Evolutionary conservation across 2,329 filamentous ascomycete genomes (phyloP).

Genomic region (Aspergillus latus): DNA sequence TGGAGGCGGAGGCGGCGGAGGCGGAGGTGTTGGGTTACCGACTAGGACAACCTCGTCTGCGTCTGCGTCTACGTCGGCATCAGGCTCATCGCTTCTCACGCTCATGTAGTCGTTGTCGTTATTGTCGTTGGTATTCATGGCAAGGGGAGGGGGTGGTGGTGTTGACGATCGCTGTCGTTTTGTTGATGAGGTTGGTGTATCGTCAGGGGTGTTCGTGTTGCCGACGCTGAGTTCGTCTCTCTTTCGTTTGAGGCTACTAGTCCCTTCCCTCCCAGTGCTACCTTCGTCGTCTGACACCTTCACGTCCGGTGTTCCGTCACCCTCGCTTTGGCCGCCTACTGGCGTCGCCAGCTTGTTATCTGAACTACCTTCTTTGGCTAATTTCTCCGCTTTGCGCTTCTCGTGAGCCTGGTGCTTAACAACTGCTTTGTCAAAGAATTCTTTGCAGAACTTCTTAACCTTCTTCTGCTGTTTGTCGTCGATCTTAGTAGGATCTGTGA

Average conservation of each 20-base stretch:
- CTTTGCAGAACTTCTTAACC: slow-evolving; percentile 78
- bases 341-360: slow-evolving; percentile 27
- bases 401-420: slow-evolving; percentile 71
- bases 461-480: slow-evolving; percentile 75
- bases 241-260: slow-evolving; percentile 59
- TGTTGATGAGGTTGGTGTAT: slow-evolving; percentile 49
- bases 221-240: slow-evolving; percentile 47
- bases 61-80: not conserved
- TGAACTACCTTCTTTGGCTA: slow-evolving; percentile 24
- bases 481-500: slow-evolving; percentile 76
- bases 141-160: slow-evolving; percentile 32
- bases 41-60: slow-evolving; percentile 18
- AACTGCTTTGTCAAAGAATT: slow-evolving; percentile 84
- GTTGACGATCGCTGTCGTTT: slow-evolving; percentile 55
- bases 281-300: slow-evolving; percentile 46
- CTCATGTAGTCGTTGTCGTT: slow-evolving; percentile 23
- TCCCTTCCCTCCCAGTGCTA: slow-evolving; percentile 12
- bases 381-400: slow-evolving; percentile 59
- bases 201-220: slow-evolving; percentile 31
- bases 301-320: slow-evolving; percentile 27
- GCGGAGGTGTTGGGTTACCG: slow-evolving; percentile 26
- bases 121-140: slow-evolving; percentile 12
- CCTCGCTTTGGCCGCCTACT: slow-evolving; percentile 23
- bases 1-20: slow-evolving; percentile 35
- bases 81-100: slow-evolving; percentile 17